Evolutionary conservation across 257 asterid species (phyloP), one percentile per base, ranked within the genome.

Genomic region (Apocynum venetum): DNA sequence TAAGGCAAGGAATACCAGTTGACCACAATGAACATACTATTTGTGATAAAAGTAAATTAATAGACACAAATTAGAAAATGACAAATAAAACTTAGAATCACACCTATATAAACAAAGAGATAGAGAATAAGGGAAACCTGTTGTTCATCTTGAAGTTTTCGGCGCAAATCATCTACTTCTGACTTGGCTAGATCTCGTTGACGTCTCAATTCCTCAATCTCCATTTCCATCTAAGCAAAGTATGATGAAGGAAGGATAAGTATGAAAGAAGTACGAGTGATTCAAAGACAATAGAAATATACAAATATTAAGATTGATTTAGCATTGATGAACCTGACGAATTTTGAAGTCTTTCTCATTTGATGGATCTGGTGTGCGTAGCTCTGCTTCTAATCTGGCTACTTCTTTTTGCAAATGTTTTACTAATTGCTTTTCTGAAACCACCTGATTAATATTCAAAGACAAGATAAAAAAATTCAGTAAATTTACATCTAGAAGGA

Each of bases 371-470:
- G 99, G 99, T 70, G 97, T 93, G 31, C 92, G 90, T 78, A 96
- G 77, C 81, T 84, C 97, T 78, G 97, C 97, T 85, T 91, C 99
- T 71, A 96, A 85, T 82, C 98, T 86, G 75, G 98, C 98, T 63
- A 95, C 98, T 86, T 95, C 98, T 86, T 95, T 95, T 78, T 95
- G 98, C 89, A 95, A 78, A 83, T 92, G 98, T 86, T 92, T 95
- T 74, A 95, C 98, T 36, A 95, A 90, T 87, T 91, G 97, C 83
- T 95, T 95, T 81, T 95, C 98, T 47, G 98, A 88, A 79, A 92
- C 78, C 46, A 94, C 97, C 98, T 94, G 92, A 70, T 57, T 71
- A 78, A 78, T 57, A n/a, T 63, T 68, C 65, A 48, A 46, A 71
- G 43, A 65, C 38, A 43, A 59, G 40, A 48, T 67, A 60, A 57